Base-by-base conservation (phyloP, 1,139 yeast species). In the Debaryomycetaceae sp. region DNA sequence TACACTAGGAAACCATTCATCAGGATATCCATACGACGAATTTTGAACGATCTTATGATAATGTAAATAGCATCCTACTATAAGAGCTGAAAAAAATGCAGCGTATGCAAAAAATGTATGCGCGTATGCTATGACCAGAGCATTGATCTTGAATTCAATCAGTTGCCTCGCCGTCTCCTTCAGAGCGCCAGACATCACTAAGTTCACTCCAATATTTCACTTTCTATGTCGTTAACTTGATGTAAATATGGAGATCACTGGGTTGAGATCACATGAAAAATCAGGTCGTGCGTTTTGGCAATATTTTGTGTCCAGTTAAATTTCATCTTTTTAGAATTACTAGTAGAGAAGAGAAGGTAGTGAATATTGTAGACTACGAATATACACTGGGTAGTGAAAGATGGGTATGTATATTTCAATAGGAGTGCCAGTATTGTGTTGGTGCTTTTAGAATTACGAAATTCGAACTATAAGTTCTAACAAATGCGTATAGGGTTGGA, bases 1-100 rank as follows among this genome's bases (percentile, higher is more conserved):
- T 2, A 92, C 98, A 53, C 95, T 84, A 1, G 98, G 98, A 56
- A 92, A 91, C 98, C 98, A 92, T 63, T 92, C 98, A 44, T 89
- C 94, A 1, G 98, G 98, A 57, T 87, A 92, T 0, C 96, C 95
- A 56, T 72, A 91, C 46, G 80, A 79, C 34, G 92, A 84, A 59
- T 92, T 92, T 53, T 82, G 73, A 9, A 92, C 96, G 55, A 92
- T 92, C 59, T 92, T 91, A 46, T 84, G 69, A 60, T 82, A 89
- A 61, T 89, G 97, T 13, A 89, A 70, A 43, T 69, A 69, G 48
- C 79, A 78, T 5, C 96, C 97, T 30, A 86, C 80, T 0, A 73
- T 60, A 30, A 89, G 70, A 2, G 97, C 96, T 0, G 81, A 76
- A 5, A 84, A 37, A 55, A 89, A 89, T 1, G 96, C 95, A 17